phyloP scores from a whole-genome alignment of 2,329 filamentous ascomycete species.

The Hymenoscyphus repandus region DNA sequence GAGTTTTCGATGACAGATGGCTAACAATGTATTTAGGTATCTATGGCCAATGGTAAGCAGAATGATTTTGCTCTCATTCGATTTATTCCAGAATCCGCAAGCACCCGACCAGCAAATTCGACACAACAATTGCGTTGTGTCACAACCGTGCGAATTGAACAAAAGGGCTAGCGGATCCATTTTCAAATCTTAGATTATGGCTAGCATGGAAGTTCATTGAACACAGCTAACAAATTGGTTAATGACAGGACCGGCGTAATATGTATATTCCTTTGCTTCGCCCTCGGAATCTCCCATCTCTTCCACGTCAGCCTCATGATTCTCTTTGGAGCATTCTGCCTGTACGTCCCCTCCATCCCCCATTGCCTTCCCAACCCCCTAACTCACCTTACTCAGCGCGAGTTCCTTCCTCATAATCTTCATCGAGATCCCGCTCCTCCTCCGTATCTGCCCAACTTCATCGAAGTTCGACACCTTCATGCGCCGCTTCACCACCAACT shows the following conservation, averaged over 20 bases:
- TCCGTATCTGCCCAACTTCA: conserved; percentile 96
- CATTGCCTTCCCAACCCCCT: neutral
- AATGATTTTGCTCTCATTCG: neutral
- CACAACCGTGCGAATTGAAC: too few relatives aligned
- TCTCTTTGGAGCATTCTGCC: conserved; percentile 43
- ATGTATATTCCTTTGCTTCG: conserved; percentile 66
- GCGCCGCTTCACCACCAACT: conserved; percentile 91
- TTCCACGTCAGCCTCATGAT: conserved; percentile 48
- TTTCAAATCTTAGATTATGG: neutral
- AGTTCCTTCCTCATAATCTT: conserved; percentile 74
- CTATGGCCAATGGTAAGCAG: conserved; percentile 68
- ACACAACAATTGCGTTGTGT: neutral
- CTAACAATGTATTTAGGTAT: conserved; percentile 48
- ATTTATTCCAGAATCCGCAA: neutral
- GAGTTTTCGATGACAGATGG: neutral
- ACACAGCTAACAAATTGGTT: conserved; percentile 12
- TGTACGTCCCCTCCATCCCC: conserved; percentile 39
- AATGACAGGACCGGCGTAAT: conserved; percentile 58
- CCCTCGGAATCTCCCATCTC: conserved; percentile 63
- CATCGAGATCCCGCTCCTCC: conserved; percentile 85
- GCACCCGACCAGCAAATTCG: neutral
- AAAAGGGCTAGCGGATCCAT: too few relatives aligned
- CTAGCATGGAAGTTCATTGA: neutral
- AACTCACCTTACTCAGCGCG: conserved; percentile 41
- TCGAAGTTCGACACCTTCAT: conserved; percentile 82